Evolutionary conservation across 164 flowering plant species (phyloP).

Genomic region (Tetracentron sinense): DNA sequence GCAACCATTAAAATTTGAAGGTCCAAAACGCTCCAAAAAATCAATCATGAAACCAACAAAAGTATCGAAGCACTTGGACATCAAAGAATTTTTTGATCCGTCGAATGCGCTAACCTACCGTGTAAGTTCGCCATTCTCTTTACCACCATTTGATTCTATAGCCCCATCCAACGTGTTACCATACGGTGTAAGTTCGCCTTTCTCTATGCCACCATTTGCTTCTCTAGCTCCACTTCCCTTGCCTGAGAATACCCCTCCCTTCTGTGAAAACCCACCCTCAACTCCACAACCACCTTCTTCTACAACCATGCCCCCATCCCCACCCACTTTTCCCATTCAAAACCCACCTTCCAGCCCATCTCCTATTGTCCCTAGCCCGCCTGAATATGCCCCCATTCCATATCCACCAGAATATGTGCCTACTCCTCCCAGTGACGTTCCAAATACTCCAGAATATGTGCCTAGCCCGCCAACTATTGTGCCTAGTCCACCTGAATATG

Average conservation of each 20-base stretch:
- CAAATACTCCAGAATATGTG: conserved; percentile 9
- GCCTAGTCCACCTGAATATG: no score
- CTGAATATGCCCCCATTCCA: no score
- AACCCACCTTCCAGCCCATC: conserved; percentile 48
- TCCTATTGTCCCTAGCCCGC: no score
- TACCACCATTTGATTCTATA: no score
- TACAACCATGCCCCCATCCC: conserved; percentile 26
- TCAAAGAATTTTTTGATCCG: conserved; percentile 13
- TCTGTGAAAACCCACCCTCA: conserved; percentile 52
- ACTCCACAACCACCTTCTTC: conserved; percentile 43
- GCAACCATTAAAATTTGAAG: conserved; percentile 8
- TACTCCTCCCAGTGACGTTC: no score
- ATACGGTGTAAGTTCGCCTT: conserved; percentile 53
- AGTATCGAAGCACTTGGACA: conserved; percentile 26
- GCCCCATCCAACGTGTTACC: no score
- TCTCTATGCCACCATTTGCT: conserved; percentile 54
- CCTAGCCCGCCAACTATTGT: no score
- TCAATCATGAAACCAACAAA: conserved; percentile 26
- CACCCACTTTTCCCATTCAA: conserved; percentile 35
- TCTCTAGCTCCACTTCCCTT: conserved; percentile 43
- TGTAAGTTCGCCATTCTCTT: no score
- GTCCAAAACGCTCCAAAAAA: conserved; percentile 1
- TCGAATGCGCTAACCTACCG: no score
- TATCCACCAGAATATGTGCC: no score
- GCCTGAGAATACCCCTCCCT: conserved; percentile 52